Percentiles rank a stretch among this genome's conserved stretches.
Conservation (phyloP, 352 stramenopile species). For the Pythium dissimile region DNA sequence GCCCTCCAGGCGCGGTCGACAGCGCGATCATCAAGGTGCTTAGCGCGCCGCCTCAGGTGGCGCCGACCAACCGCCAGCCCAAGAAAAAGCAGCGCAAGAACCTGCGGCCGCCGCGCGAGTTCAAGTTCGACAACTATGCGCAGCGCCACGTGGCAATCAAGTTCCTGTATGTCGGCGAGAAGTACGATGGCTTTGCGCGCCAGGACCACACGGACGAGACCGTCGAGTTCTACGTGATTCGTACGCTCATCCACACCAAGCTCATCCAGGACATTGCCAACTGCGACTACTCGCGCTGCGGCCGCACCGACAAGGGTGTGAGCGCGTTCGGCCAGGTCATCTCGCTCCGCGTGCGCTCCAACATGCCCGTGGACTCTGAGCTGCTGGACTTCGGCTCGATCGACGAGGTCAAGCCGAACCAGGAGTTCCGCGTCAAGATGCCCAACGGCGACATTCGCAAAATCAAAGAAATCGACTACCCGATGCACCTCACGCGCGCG, state of each 20-base stretch:
- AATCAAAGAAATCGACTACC: constrained; percentile 94
- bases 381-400: constrained; percentile 62
- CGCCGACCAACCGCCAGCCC: constrained; percentile 29
- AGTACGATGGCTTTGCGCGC: constrained; percentile 85
- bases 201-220: constrained; percentile 91
- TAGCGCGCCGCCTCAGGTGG: constrained; percentile 14
- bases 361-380: constrained; percentile 56
- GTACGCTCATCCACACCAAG: constrained; percentile 90
- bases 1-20: constrained; percentile 57
- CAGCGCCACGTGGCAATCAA: constrained; percentile 73
- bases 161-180: constrained; percentile 86
- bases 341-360: constrained; percentile 66
- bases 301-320: constrained; percentile 96
- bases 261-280: constrained; percentile 86
- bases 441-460: constrained; percentile 58
- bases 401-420: constrained; percentile 57
- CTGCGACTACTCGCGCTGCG: constrained; percentile 93
- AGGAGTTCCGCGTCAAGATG: constrained; percentile 63
- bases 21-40: constrained; percentile 74
- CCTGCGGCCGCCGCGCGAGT: constrained; percentile 36
- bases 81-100: constrained; percentile 60
- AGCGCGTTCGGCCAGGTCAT: constrained; percentile 85
- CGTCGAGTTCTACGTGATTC: constrained; percentile 92
- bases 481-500: constrained; percentile 94
- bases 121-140: constrained; percentile 76